Base-by-base conservation (phyloP, 768 basidiomycete genomes). In the Polyporus arcularius region DNA sequence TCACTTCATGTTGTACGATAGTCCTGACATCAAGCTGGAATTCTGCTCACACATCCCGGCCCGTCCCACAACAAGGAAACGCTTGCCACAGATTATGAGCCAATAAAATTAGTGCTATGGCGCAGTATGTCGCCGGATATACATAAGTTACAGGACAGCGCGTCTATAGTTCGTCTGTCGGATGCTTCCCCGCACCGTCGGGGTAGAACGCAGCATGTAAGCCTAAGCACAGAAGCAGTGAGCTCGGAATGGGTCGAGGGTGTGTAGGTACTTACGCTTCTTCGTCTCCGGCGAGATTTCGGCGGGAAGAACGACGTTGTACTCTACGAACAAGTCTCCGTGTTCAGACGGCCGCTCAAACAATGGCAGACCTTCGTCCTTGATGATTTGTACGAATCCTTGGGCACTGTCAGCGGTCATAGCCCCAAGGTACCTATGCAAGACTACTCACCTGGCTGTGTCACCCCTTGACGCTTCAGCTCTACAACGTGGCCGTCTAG, bases 251-350 rank as follows among this genome's bases (percentile, higher is more conserved):
- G 30, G 26, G 15, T 2, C 11, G 32, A 7, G 15, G 6, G 42
- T 18, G 15, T 26, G 21, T 10, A 4, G 14, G 11, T n/a, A 82
- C 94, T 81, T 71, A 98, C 96, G 92, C 71, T 79, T 82, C 67
- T 85, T 85, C 61, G 84, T 84, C 51, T 88, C 82, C 51, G 83
- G 69, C 50, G 87, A 80, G 38, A 99, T 74, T 56, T 88, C 82
- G 51, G 82, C 75, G 3, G 97, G 97, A 55, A 99, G 75, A 16
- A 98, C 88, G 51, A 99, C 92, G 58, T 85, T 92, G 76, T 96
- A 99, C 73, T 98, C 96, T 55, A 99, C 82, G 68, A 85, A 98
- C 49, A 99, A 78, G 71, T 96, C 88, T 15, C 97, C 97, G 63
- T 85, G 79, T 21, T 75, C 70, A 10, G 77, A 75, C 32, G 68